Evolutionary conservation across 129 eudicot genomes (phyloP).

Genomic region (Saposhnikovia divaricata): DNA sequence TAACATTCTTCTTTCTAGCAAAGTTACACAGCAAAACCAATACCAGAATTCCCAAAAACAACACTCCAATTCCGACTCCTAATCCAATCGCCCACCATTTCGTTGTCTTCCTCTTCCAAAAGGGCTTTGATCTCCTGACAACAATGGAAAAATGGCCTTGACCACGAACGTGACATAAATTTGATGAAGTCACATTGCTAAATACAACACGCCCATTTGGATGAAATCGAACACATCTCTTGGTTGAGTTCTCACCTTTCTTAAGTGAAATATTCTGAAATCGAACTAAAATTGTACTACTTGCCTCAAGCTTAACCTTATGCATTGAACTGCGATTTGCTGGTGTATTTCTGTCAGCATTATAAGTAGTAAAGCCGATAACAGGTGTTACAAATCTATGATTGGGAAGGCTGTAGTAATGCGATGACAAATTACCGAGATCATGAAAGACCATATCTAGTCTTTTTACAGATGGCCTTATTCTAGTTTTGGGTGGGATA

Average conservation of each 20-base stretch:
- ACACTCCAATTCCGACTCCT: slow-evolving; percentile 35
- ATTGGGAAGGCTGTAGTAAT: slow-evolving; percentile 47
- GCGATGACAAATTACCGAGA: slow-evolving; percentile 66
- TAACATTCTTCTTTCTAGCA: slow-evolving; percentile 22
- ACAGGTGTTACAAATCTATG: slow-evolving; percentile 54
- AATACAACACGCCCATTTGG: slow-evolving; percentile 34
- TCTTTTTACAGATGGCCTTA: slow-evolving; percentile 47
- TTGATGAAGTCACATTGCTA: slow-evolving; percentile 33
- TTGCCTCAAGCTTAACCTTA: slow-evolving; percentile 20
- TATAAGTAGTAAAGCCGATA: slow-evolving; percentile 46
- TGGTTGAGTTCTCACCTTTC: background rate
- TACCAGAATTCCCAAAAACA: slow-evolving; percentile 25
- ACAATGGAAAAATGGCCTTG: slow-evolving; percentile 69
- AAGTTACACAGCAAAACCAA: slow-evolving; percentile 22
- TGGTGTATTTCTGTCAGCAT: slow-evolving; percentile 23
- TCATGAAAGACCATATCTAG: slow-evolving; percentile 52
- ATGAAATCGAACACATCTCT: slow-evolving; percentile 54
- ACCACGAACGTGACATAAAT: slow-evolving; percentile 31
- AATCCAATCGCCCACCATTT: slow-evolving; percentile 54
- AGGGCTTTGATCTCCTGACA: slow-evolving; percentile 14
- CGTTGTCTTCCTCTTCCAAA: slow-evolving; percentile 18
- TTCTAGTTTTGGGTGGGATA: slow-evolving; percentile 47
- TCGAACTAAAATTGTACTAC: slow-evolving; percentile 37
- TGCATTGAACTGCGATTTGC: slow-evolving; percentile 10
- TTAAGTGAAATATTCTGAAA: slow-evolving; percentile 27